Percentiles rank a stretch among this genome's conserved stretches.
Evolutionary conservation across 257 asterid species (phyloP).

Genomic region (Orobanche coerulescens): DNA sequence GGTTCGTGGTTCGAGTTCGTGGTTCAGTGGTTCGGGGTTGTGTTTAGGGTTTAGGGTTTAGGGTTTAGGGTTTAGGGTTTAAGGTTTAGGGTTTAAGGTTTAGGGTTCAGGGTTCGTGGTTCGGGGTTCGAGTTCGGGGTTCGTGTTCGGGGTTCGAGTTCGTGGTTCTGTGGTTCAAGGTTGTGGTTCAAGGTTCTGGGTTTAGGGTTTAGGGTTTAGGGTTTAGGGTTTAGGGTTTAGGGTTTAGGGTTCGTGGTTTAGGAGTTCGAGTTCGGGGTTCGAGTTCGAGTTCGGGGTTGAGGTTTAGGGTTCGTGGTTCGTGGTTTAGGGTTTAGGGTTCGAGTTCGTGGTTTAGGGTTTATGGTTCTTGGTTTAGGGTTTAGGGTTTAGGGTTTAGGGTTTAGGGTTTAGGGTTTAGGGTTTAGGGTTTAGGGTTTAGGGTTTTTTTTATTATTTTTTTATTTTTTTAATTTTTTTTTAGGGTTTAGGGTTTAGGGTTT

Average conservation of each 20-base stretch:
- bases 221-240: conserved; percentile 5
- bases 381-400: conserved; percentile 20
- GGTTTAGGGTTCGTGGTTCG: conserved; percentile 10
- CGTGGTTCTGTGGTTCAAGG: conserved; percentile 19
- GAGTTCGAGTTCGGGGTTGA: background rate
- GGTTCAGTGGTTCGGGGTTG: conserved; percentile 20
- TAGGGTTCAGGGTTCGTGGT: conserved; percentile 7
- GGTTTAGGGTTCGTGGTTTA: background rate
- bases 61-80: conserved; percentile 25
- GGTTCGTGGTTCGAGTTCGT: conserved; percentile 19
- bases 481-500: conserved; percentile 15
- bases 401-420: conserved; percentile 13
- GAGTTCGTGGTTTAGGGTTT: conserved; percentile 21
- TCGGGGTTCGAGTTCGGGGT: conserved; percentile 15
- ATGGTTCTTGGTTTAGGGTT: conserved; percentile 22
- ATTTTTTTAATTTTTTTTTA: background rate
- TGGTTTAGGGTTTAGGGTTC: conserved; percentile 20
- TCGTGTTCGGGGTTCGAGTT: conserved; percentile 10
- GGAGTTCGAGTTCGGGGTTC: background rate
- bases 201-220: conserved; percentile 3
- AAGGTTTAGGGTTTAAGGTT: conserved; percentile 24
- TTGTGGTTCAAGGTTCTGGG: conserved; percentile 6
- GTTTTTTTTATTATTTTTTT: background rate
- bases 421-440: background rate
- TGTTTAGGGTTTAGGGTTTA: conserved; percentile 12